Percentiles rank a stretch among this genome's conserved stretches.
Evolutionary conservation across 495 filamentous ascomycete species (phyloP).

Genomic region (Lophiostoma macrostomum): DNA sequence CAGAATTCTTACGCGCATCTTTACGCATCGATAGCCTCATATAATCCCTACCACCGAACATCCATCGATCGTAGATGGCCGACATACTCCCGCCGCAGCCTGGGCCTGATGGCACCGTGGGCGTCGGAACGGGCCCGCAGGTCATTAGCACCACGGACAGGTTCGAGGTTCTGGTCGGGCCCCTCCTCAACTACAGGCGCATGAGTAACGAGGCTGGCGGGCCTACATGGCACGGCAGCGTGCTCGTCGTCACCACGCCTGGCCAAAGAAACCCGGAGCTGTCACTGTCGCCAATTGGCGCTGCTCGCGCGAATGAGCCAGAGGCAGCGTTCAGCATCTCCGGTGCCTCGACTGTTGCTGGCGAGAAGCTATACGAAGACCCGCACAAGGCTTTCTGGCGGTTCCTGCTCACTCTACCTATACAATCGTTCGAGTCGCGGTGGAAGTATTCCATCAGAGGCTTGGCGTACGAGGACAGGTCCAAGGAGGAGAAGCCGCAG

Average conservation of each 20-base stretch:
- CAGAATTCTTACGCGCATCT: too few relatives aligned
- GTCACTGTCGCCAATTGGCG: conserved; percentile 48
- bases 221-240: conserved; percentile 74
- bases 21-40: too few relatives aligned
- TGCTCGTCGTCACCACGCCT: conserved; percentile 72
- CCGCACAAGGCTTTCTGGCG: conserved; percentile 75
- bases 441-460: conserved; percentile 60
- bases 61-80: neutral
- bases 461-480: conserved; percentile 46
- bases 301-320: conserved; percentile 29
- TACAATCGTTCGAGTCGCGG: conserved; percentile 52
- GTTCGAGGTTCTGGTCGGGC: conserved; percentile 71
- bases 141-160: conserved; percentile 30
- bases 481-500: conserved; percentile 19
- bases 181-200: conserved; percentile 77
- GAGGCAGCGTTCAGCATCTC: conserved; percentile 12
- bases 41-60: neutral
- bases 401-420: conserved; percentile 61
- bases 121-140: conserved; percentile 37
- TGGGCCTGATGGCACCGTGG: conserved; percentile 10
- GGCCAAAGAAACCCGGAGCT: conserved; percentile 54
- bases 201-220: conserved; percentile 61
- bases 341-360: conserved; percentile 41
- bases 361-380: conserved; percentile 75
- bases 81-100: conserved; percentile 5